Percentiles rank a stretch among this genome's conserved stretches.
Conservation (phyloP, 2,329 filamentous ascomycete genomes). For the Fusarium circinatum region DNA sequence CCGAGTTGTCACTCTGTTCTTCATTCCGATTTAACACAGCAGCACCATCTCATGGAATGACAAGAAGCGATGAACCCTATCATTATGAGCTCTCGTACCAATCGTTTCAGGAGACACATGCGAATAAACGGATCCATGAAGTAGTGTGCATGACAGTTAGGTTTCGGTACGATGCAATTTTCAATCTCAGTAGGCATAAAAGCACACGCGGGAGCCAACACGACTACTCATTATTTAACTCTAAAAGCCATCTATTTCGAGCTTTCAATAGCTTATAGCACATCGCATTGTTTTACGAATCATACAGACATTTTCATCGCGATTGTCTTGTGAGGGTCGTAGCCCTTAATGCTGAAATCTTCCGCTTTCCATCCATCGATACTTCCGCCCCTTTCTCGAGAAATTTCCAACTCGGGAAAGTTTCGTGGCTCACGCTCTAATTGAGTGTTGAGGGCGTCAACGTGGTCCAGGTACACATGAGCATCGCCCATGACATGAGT, state of each 20-base stretch:
- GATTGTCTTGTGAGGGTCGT: conserved; percentile 90
- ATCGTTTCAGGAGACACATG: background rate
- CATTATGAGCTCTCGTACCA: background rate
- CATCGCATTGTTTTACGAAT: background rate
- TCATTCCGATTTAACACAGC: background rate
- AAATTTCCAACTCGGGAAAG: conserved; percentile 83
- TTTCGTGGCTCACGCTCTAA: conserved; percentile 80
- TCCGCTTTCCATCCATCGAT: conserved; percentile 92
- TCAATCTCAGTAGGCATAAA: background rate
- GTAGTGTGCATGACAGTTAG: background rate
- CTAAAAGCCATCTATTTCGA: conserved; percentile 30
- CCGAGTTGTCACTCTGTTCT: background rate
- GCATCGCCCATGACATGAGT: conserved; percentile 98
- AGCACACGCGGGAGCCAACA: background rate
- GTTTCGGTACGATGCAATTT: background rate
- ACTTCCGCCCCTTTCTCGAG: conserved; percentile 72
- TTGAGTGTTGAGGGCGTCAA: conserved; percentile 86
- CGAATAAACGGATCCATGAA: background rate
- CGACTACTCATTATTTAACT: background rate
- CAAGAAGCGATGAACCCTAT: background rate
- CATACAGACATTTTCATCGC: conserved; percentile 98
- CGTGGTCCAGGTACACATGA: conserved; percentile 94
- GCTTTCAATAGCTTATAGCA: background rate
- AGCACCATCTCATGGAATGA: background rate
- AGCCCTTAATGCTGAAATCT: conserved; percentile 88